Evolutionary conservation across 2,329 filamentous ascomycete species (phyloP).

Genomic region (Esteya vermicola): DNA sequence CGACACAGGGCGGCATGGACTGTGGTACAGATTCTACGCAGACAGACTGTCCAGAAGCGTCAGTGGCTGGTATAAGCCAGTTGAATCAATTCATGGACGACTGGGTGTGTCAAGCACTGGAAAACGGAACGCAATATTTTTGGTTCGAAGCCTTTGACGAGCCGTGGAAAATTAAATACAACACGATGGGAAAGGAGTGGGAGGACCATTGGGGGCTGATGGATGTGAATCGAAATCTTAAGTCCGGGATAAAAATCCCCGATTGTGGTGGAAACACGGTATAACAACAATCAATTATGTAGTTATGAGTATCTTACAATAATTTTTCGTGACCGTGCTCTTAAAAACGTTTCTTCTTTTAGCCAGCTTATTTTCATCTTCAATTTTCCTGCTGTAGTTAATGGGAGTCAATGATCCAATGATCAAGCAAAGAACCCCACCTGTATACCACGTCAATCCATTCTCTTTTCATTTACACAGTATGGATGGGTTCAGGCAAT

Average conservation of each 20-base stretch:
- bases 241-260: constrained; percentile 71
- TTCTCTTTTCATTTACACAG: too few relatives aligned
- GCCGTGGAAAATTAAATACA: constrained; percentile 76
- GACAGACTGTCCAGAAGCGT: constrained; percentile 44
- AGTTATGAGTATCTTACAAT: too few relatives aligned
- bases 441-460: too few relatives aligned
- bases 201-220: constrained; percentile 94
- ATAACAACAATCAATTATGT: constrained; percentile 5
- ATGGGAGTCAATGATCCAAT: too few relatives aligned
- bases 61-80: constrained; percentile 64
- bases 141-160: constrained; percentile 98
- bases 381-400: too few relatives aligned
- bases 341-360: too few relatives aligned
- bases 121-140: constrained; percentile 82
- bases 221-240: constrained; percentile 72
- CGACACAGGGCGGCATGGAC: constrained; percentile 63
- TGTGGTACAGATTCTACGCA: constrained; percentile 43
- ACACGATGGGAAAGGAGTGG: constrained; percentile 58
- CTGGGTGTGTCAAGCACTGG: constrained; percentile 70
- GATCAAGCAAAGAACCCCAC: too few relatives aligned
- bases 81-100: constrained; percentile 76
- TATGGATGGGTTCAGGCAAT: too few relatives aligned
- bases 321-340: too few relatives aligned
- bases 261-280: constrained; percentile 68
- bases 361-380: too few relatives aligned